Evolutionary conservation across 768 basidiomycete genomes (phyloP), one percentile per base, ranked within the genome.

Genomic region (Tylopilus subfusipes): DNA sequence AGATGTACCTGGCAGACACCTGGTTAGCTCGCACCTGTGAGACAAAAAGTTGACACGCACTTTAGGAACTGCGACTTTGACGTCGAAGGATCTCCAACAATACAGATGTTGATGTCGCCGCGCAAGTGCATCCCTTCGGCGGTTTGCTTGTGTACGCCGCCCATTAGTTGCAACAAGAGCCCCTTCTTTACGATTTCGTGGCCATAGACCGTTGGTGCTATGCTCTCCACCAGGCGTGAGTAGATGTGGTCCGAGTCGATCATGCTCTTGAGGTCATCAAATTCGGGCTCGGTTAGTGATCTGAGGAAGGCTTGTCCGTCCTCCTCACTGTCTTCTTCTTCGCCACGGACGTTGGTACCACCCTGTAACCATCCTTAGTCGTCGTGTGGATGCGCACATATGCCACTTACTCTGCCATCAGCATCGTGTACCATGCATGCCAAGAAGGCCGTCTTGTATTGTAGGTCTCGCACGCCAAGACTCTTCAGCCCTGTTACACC

Each of bases 141-240:
- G 1, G 96, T 98, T 68, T 93, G 84, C 69, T 99, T 99, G 74
- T 98, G 96, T 5, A 98, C 96, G 22, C 97, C 97, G 22, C 97
- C 95, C 93, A 99, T 96, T 24, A 99, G 81, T 67, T 98, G 97
- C 18, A 99, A 76, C 22, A 98, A 75, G 31, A 99, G 78, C 13
- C 97, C 97, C 69, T 99, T 99, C 77, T 99, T 98, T 63, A 98
- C 95, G 48, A 98, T 95, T 66, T 99, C 97, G 67, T 98, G 97
- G 1, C 97, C 97, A 64, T 98, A 98, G 2, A 99, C 96, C 0
- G 97, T 98, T 3, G 97, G 97, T 1, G 97, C 97, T 57, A 98
- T 96, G 64, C 90, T 93, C 64, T 88, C 85, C 22, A 98, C 96
- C 5, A 98, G 76, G 9, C 96, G 85, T 24, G 89, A 85, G 69